Evolutionary conservation across 164 flowering plant genomes (phyloP).

Genomic region (Houttuynia cordata): DNA sequence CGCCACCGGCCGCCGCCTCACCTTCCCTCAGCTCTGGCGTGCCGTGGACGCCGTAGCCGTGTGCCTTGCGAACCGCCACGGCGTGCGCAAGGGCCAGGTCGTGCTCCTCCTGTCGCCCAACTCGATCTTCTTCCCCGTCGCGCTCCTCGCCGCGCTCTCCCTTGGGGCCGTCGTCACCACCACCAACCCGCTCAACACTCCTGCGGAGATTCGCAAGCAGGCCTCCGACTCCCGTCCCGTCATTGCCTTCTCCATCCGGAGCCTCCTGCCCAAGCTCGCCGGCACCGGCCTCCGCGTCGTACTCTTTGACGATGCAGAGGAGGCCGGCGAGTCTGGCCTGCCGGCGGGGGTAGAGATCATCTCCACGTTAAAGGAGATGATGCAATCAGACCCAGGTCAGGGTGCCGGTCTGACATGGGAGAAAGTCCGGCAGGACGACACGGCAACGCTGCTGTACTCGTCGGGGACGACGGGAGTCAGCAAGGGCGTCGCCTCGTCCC

Average conservation of each 20-base stretch:
- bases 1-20: constrained; percentile 52
- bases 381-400: constrained; percentile 24
- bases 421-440: constrained; percentile 54
- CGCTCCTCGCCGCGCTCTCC: constrained; percentile 68
- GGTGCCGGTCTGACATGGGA: constrained; percentile 22
- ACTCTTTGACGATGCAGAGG: constrained; percentile 24
- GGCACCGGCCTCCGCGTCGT: constrained; percentile 38
- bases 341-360: constrained; percentile 12
- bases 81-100: constrained; percentile 75
- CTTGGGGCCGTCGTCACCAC: constrained; percentile 88
- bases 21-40: constrained; percentile 53
- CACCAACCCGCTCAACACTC: constrained; percentile 83
- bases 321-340: neutral
- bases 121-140: constrained; percentile 73
- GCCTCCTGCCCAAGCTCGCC: constrained; percentile 52
- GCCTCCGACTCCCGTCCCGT: constrained; percentile 62
- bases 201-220: constrained; percentile 56
- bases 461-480: constrained; percentile 95
- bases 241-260: constrained; percentile 53
- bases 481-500: constrained; percentile 79
- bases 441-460: constrained; percentile 78
- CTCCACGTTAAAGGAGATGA: constrained; percentile 28
- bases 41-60: constrained; percentile 56
- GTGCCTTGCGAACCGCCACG: too few species aligned
- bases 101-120: constrained; percentile 78